Conservation (phyloP, 2,329 filamentous ascomycete species). For the Blastomyces emzantsi region DNA sequence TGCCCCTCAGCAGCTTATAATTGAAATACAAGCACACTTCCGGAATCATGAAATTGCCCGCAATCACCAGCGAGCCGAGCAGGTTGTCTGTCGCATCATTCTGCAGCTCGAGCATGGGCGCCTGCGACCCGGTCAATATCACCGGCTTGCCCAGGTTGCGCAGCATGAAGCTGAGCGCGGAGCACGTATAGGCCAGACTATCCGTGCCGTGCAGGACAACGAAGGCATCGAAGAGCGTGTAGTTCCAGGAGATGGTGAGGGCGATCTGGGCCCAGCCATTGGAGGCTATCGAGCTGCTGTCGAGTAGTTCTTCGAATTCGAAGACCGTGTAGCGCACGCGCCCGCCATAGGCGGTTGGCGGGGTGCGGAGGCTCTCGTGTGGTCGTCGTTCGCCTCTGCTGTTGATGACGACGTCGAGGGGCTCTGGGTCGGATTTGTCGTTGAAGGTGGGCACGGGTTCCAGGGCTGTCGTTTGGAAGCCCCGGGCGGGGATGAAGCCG, state of each 20-base stretch:
- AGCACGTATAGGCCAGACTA: constrained; percentile 80
- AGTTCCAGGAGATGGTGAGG: constrained; percentile 69
- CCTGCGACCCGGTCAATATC: constrained; percentile 72
- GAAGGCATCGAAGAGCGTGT: constrained; percentile 81
- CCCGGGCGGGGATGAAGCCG: constrained; percentile 69
- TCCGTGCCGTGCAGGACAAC: constrained; percentile 88
- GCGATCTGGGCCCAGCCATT: constrained; percentile 81
- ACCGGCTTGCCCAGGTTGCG: constrained; percentile 85
- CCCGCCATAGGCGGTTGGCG: constrained; percentile 67
- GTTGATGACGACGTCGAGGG: constrained; percentile 49
- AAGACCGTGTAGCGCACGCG: constrained; percentile 76
- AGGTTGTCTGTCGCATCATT: constrained; percentile 89
- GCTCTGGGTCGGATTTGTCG: constrained; percentile 54
- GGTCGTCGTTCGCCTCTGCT: constrained; percentile 39
- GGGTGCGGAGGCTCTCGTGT: constrained; percentile 67
- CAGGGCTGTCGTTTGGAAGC: constrained; percentile 75
- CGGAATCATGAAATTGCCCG: constrained; percentile 84
- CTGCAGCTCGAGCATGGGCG: constrained; percentile 82
- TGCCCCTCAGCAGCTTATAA: constrained; percentile 80
- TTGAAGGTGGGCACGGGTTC: constrained; percentile 78
- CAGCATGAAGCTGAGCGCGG: constrained; percentile 88
- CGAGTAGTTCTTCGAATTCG: constrained; percentile 75
- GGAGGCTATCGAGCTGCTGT: constrained; percentile 83
- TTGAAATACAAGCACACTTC: constrained; percentile 94
- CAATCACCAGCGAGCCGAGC: constrained; percentile 77